Conservation (phyloP, 1,284 basidiomycete species). For the Sphagnurus paluster region DNA sequence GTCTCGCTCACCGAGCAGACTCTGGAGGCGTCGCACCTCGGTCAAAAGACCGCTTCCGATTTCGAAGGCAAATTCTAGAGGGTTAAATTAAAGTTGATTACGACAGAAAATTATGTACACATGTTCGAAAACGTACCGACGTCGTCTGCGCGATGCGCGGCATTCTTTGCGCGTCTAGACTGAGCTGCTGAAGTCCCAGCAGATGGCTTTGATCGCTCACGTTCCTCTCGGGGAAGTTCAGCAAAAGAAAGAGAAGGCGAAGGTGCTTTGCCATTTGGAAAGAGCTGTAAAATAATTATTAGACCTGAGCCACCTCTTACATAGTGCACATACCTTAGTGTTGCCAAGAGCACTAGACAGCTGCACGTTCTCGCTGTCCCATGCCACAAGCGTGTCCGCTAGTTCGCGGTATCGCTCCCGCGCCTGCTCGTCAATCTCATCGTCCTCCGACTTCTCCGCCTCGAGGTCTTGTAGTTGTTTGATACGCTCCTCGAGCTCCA, state of each 20-base stretch:
- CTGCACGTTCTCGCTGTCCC: conserved; percentile 84
- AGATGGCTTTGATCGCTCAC: conserved; percentile 44
- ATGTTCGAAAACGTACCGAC: conserved; percentile 59
- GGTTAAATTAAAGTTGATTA: conserved; percentile 10
- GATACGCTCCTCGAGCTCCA: conserved; percentile 87
- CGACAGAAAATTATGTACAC: conserved; percentile 16
- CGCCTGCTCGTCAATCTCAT: conserved; percentile 67
- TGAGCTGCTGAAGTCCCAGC: conserved; percentile 63
- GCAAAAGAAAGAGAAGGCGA: conserved; percentile 38
- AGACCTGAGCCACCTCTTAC: conserved; percentile 5
- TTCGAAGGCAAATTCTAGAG: conserved; percentile 90
- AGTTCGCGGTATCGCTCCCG: conserved; percentile 75
- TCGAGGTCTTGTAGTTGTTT: conserved; percentile 73
- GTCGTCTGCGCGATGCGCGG: conserved; percentile 80
- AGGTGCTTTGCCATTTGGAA: conserved; percentile 33
- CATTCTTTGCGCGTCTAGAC: conserved; percentile 82
- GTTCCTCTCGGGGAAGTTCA: conserved; percentile 43
- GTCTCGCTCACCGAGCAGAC: conserved; percentile 84
- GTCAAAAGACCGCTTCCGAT: conserved; percentile 89
- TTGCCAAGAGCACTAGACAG: conserved; percentile 70
- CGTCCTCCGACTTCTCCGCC: conserved; percentile 53
- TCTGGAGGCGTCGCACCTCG: conserved; percentile 87
- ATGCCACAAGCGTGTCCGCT: conserved; percentile 71
- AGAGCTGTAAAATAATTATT: conserved; percentile 24
- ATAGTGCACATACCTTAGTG: conserved; percentile 51